Evolutionary conservation across 495 filamentous ascomycete species (phyloP), one percentile per base, ranked within the genome.

Genomic region (Hypoxylon cercidicola): DNA sequence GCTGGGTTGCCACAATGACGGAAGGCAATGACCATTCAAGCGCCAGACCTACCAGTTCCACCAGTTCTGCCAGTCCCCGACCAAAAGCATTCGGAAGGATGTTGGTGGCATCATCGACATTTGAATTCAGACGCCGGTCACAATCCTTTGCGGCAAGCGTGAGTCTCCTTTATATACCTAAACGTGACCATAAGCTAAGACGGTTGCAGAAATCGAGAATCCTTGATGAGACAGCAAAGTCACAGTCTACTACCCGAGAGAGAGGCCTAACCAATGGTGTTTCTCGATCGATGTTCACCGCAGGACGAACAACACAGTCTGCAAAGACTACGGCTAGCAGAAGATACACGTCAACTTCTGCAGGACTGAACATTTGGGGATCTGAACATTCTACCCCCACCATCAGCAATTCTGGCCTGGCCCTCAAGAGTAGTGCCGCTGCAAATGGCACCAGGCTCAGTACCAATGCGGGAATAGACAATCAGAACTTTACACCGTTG

Each of bases 151-250:
- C 9, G 34, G 0, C 32, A 44, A 51, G 12, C 37, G 56, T 66
- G 44, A 46, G 56, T 53, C 16, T 18, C 8, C 9, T n/a, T 49
- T 12, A 19, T 16, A 20, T 16, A 20, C 15, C 12, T 21, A 15
- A 25, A 5, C 13, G 6, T 4, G 18, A 18, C 21, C 5, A 3
- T 10, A 28, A n/a, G 39, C 51, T 56, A 61, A 57, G 30, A 51
- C 34, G 1, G 13, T 46, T 16, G 46, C 63, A 66, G 63, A 51
- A 55, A 7, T 7, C 28, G 11, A 30, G 12, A 20, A 44, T 12
- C 5, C 5, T 9, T 39, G 21, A 35, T 18, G 30, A 46, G 9
- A 4, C 25, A 60, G 19, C 45, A 15, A 40, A 30, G 15, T 23
- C 12, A 5, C 18, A 1, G 1, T 55, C 0, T 6, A n/a, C 19